Evolutionary conservation across 1,284 basidiomycete genomes (phyloP), one percentile per base, ranked within the genome.

Genomic region (Ustilago nuda): DNA sequence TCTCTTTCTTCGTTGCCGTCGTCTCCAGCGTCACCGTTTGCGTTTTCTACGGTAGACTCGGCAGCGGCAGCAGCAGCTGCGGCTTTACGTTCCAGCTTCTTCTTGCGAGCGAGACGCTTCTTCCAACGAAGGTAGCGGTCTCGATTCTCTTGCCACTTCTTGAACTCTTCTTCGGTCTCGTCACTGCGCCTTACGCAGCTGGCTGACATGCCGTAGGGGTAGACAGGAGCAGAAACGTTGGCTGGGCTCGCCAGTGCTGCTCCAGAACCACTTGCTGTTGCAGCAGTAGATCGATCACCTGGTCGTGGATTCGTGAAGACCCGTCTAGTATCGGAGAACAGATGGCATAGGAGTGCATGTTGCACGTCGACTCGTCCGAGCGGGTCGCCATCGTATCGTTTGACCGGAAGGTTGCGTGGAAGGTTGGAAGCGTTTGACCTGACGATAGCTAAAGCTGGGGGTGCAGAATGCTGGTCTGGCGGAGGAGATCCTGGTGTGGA

Each of bases 331-430:
- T 94, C 90, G 67, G 88, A 88, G 87, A 95, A 95, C 81, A 95
- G 90, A 85, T 90, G 88, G 80, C 91, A 84, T 61, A 95, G 90
- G 56, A 95, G 89, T 87, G 94, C 92, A 86, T 91, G 94, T 87
- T 95, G 93, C 43, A 94, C 90, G 86, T 95, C 94, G 19, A 66
- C 71, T 11, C 83, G 72, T 4, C 77, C 71, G 1, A 85, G 67
- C 41, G 83, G 80, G 52, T 83, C 82, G 30, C 82, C 83, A 33
- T 85, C 83, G 69, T 79, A 82, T n/a, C 82, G 72, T 61, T 85
- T 85, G 48, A 85, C 82, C 4, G 83, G 82, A 41, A 82, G 74
- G 56, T 84, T 84, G 39, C 83, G 82, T 33, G 79, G 74, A 15
- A 74, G 70, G 36, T 72, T 70, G 56, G 64, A 63, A 19, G 70